phyloP scores from a whole-genome alignment of 129 eudicot genomes.

The Artemisia tridentata region DNA sequence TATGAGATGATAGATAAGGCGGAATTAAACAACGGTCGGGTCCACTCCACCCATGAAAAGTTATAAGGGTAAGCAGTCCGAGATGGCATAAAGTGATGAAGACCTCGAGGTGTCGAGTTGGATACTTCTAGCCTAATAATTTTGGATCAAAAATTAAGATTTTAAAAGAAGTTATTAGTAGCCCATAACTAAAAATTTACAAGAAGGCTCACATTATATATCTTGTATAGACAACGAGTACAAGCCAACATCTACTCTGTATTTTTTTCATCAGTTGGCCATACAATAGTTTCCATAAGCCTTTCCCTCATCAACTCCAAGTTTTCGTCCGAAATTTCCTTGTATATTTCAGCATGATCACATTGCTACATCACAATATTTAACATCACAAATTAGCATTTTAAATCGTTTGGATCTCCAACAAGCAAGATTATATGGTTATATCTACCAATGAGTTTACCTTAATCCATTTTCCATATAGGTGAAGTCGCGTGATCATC shows the following conservation, averaged over 20 bases:
- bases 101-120: too few species aligned
- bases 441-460: slow-evolving; percentile 28
- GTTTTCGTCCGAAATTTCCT: slow-evolving; percentile 68
- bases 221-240: neutral
- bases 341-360: slow-evolving; percentile 65
- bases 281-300: slow-evolving; percentile 65
- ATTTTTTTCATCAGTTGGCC: slow-evolving; percentile 74
- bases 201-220: neutral
- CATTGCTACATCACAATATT: slow-evolving; percentile 42
- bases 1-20: too few species aligned
- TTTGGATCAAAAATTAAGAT: too few species aligned
- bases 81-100: too few species aligned
- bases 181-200: too few species aligned
- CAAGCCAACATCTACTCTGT: slow-evolving; percentile 27
- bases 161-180: too few species aligned
- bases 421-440: neutral
- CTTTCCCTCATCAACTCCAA: slow-evolving; percentile 74
- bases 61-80: too few species aligned
- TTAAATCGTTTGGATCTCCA: neutral
- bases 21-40: too few species aligned
- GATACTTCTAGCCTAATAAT: too few species aligned
- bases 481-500: slow-evolving; percentile 82
- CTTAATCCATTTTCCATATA: slow-evolving; percentile 87
- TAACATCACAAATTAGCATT: neutral
- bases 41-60: too few species aligned